Evolutionary conservation across 805 yeast genomes (phyloP), one percentile per base, ranked within the genome.

Genomic region (Candida lessepsii): DNA sequence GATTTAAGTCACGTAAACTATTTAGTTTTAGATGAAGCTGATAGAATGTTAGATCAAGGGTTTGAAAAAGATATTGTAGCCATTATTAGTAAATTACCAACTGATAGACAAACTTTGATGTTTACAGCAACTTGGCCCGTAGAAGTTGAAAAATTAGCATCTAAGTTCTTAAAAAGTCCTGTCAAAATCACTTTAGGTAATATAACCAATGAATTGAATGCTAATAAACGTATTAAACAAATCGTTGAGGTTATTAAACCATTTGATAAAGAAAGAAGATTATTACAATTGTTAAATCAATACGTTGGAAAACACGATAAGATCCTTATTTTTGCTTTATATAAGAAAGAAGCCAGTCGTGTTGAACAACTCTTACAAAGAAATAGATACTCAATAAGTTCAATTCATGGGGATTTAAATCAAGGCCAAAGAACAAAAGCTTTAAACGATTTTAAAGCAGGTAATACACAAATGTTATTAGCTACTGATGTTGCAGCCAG

Each of bases 61-160:
- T 93, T 93, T 56, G 98, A 95, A 67, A 95, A 91, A 60, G 99
- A 91, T 64, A 91, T 93, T 58, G 88, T 86, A 60, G 72, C 75
- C 48, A 88, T 93, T 49, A 80, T 93, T 58, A 76, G 83, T 33
- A 68, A 71, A 42, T 74, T 87, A 11, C 48, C 57, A 25, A 37
- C 49, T 17, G 59, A 63, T 18, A 75, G 98, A 68, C 98, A 91
- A 65, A 93, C 99, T 0, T 73, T 93, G 48, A 93, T 93, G 98
- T 93, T 93, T 67, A 91, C 99, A 8, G 99, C 99, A n/a, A 93
- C 99, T 1, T 93, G 99, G 99, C 99, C 99, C n/a, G 86, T 86
- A 54, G 96, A 91, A 67, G 98, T 93, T 25, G 82, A 98, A 58
- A 95, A 88, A 48, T 74, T 93, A 47, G 99, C 99, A 7, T 58